phyloP scores from a whole-genome alignment of 73 alveolate genomes.

The Paramecium primaurelia region DNA sequence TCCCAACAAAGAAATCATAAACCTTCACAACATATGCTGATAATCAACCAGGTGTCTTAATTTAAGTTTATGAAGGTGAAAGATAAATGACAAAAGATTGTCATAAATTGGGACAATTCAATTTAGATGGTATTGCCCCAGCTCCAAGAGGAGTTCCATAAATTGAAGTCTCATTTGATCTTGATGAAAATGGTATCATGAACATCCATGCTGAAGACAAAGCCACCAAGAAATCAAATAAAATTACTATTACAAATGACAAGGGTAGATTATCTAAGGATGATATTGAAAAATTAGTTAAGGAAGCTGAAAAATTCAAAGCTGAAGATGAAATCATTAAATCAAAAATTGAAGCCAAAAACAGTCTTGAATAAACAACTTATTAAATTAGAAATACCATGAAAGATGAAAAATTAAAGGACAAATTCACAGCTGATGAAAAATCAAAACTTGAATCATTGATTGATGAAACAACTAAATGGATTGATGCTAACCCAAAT shows the following conservation, averaged over 20 bases:
- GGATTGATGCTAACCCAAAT: slow-evolving; percentile 74
- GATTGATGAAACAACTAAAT: slow-evolving; percentile 66
- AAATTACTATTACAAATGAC: slow-evolving; percentile 95
- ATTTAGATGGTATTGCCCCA: slow-evolving; percentile 91
- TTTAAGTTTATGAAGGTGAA: slow-evolving; percentile 98
- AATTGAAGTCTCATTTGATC: slow-evolving; percentile 93
- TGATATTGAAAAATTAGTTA: slow-evolving; percentile 84
- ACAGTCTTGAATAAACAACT: slow-evolving; percentile 74
- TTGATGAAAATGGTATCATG: slow-evolving; percentile 95
- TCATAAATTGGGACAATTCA: slow-evolving; percentile 95
- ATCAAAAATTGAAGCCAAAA: slow-evolving; percentile 81
- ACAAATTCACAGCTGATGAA: slow-evolving; percentile 67
- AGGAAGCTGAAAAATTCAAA: slow-evolving; percentile 86
- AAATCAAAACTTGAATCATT: slow-evolving; percentile 61
- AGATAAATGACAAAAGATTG: slow-evolving; percentile 94
- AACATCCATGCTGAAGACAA: slow-evolving; percentile 95
- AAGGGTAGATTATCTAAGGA: slow-evolving; percentile 89
- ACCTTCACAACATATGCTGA: slow-evolving; percentile 97
- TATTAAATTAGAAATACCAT: slow-evolving; percentile 77
- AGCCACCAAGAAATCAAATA: slow-evolving; percentile 92
- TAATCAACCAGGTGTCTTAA: slow-evolving; percentile 95
- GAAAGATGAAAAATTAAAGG: slow-evolving; percentile 86
- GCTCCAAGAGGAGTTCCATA: slow-evolving; percentile 96
- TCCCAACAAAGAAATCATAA: slow-evolving; percentile 91
- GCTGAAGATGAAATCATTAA: slow-evolving; percentile 78